phyloP scores from a whole-genome alignment of 495 filamentous ascomycete species.

The Podospora fimiseda region DNA sequence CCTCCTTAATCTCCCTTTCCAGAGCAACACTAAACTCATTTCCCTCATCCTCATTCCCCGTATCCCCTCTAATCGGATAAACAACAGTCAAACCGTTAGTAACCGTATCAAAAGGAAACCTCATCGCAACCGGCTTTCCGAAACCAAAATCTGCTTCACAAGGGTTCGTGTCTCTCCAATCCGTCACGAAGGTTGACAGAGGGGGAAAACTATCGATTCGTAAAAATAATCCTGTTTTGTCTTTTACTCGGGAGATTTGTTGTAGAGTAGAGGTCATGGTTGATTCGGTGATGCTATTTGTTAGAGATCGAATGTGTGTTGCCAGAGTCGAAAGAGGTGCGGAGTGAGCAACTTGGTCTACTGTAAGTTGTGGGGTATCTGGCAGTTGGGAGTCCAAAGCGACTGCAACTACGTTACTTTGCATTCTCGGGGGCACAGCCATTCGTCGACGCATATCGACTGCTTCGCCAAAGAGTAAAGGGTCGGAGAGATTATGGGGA shows the following conservation, averaged over 20 bases:
- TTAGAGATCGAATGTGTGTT: constrained; percentile 32
- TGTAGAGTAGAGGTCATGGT: constrained; percentile 23
- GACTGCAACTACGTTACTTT: constrained; percentile 36
- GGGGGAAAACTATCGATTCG: constrained; percentile 27
- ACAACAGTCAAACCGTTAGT: constrained; percentile 24
- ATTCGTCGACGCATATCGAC: constrained; percentile 35
- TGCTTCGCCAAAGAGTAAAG: constrained; percentile 26
- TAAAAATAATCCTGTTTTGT: constrained; percentile 30
- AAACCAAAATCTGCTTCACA: constrained; percentile 29
- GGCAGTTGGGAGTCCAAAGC: too few species aligned
- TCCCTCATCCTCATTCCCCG: constrained; percentile 37
- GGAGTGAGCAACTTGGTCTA: constrained; percentile 22
- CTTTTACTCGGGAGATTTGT: constrained; percentile 29
- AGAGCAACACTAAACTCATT: constrained; percentile 37
- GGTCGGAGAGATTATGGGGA: constrained; percentile 17
- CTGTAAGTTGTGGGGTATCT: too few species aligned
- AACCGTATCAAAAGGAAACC: constrained; percentile 24
- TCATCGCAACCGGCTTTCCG: constrained; percentile 18
- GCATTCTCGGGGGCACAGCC: constrained; percentile 24
- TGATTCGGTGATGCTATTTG: constrained; percentile 29
- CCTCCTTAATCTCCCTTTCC: constrained; percentile 30
- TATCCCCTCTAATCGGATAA: constrained; percentile 21
- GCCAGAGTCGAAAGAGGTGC: constrained; percentile 32
- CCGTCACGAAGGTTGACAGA: constrained; percentile 22
- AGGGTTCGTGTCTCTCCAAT: constrained; percentile 26